Evolutionary conservation across 495 filamentous ascomycete species (phyloP).

Genomic region (Aspergillus indologenus): DNA sequence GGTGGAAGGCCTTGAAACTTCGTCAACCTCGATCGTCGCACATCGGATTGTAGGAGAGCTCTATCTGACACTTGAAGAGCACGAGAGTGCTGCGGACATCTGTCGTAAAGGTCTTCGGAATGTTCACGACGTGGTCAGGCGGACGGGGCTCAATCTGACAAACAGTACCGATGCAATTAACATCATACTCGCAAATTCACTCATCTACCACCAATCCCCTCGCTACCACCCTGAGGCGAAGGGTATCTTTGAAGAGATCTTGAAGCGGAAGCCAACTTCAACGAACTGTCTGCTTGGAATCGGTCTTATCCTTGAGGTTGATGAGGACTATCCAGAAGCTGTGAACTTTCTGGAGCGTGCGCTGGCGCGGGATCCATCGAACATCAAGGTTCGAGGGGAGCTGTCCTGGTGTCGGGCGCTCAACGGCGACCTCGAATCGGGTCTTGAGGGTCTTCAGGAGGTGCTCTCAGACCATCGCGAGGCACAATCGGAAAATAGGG

Average conservation of each 20-base stretch:
- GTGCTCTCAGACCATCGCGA: constrained; percentile 60
- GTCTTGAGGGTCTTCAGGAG: constrained; percentile 62
- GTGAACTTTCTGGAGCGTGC: constrained; percentile 75
- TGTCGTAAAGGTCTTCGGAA: constrained; percentile 67
- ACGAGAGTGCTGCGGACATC: constrained; percentile 77
- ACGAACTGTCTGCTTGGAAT: constrained; percentile 83
- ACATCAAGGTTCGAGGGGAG: constrained; percentile 75
- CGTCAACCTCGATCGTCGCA: constrained; percentile 71
- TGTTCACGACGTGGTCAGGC: constrained; percentile 54
- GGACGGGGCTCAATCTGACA: constrained; percentile 62
- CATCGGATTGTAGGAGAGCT: constrained; percentile 83
- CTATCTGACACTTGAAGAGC: constrained; percentile 80
- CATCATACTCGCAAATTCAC: constrained; percentile 71
- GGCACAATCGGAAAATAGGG: constrained; percentile 55
- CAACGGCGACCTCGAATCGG: constrained; percentile 65
- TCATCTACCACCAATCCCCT: constrained; percentile 85
- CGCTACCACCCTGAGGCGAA: constrained; percentile 87
- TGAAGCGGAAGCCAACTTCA: constrained; percentile 66
- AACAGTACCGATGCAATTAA: constrained; percentile 71
- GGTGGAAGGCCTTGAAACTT: constrained; percentile 73
- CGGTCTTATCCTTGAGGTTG: constrained; percentile 86
- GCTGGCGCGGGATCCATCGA: constrained; percentile 61
- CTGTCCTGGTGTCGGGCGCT: constrained; percentile 86
- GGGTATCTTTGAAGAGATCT: constrained; percentile 71
- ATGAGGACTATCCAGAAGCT: constrained; percentile 79